These are phyloP conservation scores for Talaromyces marneffei DNA, from an alignment of 2,329 filamentous ascomycete species.

Conservation along the genomic window DNA sequence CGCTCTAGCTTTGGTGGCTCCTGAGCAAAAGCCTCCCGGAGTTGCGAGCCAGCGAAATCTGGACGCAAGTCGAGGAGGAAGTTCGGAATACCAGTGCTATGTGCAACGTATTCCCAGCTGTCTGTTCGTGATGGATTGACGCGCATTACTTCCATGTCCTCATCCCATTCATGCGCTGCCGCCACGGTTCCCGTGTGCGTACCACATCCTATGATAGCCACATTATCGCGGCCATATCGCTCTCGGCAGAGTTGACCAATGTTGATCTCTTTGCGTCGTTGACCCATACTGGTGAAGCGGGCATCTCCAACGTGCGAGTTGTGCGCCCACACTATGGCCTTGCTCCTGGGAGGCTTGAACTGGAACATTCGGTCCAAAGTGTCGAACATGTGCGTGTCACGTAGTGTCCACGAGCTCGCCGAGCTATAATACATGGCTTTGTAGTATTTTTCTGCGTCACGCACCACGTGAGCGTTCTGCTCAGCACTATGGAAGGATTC, in stretches of 20 bases:
- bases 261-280: slow-evolving; percentile 42
- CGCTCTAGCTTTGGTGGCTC: slow-evolving; percentile 40
- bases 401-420: slow-evolving; percentile 47
- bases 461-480: slow-evolving; percentile 48
- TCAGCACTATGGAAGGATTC: slow-evolving; percentile 47
- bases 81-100: slow-evolving; percentile 40
- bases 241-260: slow-evolving; percentile 51
- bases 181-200: slow-evolving; percentile 50
- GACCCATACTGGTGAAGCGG: slow-evolving; percentile 47
- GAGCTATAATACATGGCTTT: slow-evolving; percentile 48
- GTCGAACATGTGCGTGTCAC: slow-evolving; percentile 50
- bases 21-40: slow-evolving; percentile 33
- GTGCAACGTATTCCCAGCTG: slow-evolving; percentile 48
- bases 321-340: slow-evolving; percentile 51
- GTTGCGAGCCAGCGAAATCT: slow-evolving; percentile 28
- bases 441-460: slow-evolving; percentile 49
- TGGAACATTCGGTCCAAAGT: slow-evolving; percentile 43
- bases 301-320: slow-evolving; percentile 52
- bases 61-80: slow-evolving; percentile 46
- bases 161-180: slow-evolving; percentile 48
- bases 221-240: slow-evolving; percentile 35
- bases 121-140: slow-evolving; percentile 42
- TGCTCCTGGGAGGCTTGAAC: slow-evolving; percentile 34
- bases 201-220: slow-evolving; percentile 44
- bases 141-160: slow-evolving; percentile 47